phyloP scores from a whole-genome alignment of 176 grass and related monocot genomes.

The Guadua angustifolia region DNA sequence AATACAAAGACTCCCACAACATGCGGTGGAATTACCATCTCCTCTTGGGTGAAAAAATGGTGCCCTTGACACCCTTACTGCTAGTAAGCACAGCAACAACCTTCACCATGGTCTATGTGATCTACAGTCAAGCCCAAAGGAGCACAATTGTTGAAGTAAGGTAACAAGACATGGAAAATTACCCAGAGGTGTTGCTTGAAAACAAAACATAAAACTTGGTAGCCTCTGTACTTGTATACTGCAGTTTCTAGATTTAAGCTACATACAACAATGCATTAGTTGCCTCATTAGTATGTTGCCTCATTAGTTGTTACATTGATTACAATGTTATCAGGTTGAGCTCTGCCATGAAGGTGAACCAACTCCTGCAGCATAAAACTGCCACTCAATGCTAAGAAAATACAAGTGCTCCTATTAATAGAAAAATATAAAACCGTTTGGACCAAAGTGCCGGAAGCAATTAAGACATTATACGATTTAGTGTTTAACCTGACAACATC shows the following conservation, averaged over 20 bases:
- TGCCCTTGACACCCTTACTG: slow-evolving; percentile 77
- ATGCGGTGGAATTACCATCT: slow-evolving; percentile 58
- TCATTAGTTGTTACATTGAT: too few species aligned
- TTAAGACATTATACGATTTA: too few species aligned
- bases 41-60: slow-evolving; percentile 79
- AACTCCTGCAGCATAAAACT: too few species aligned
- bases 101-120: slow-evolving; percentile 92
- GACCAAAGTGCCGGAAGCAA: too few species aligned
- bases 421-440: too few species aligned
- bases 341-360: too few species aligned
- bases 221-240: not conserved
- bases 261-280: not conserved
- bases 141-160: not conserved
- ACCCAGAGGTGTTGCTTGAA: not conserved
- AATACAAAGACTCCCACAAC: not conserved
- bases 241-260: slow-evolving; percentile 12
- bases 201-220: not conserved
- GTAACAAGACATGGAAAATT: not conserved
- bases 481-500: too few species aligned
- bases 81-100: slow-evolving; percentile 77
- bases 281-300: too few species aligned
- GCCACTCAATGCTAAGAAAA: too few species aligned
- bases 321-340: too few species aligned
- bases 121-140: slow-evolving; percentile 37
- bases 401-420: too few species aligned